Conservation (phyloP, 116 monocot species). For the Cymodocea nodosa region DNA sequence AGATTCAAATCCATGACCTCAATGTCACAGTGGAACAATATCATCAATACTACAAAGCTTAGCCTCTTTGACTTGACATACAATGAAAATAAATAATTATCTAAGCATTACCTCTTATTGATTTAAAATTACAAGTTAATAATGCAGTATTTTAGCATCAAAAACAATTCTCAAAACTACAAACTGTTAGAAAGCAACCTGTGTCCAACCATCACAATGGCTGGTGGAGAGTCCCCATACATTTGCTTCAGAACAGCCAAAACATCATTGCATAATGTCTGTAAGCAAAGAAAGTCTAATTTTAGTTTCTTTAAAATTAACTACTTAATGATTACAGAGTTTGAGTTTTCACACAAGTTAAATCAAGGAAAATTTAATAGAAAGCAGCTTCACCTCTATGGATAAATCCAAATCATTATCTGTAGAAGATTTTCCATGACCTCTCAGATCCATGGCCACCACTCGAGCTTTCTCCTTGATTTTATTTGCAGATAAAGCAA, state of each 20-base stretch:
- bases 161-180: too few species aligned
- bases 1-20: too few species aligned
- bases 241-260: slow-evolving; percentile 72
- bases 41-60: too few species aligned
- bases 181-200: slow-evolving; percentile 31
- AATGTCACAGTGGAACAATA: too few species aligned
- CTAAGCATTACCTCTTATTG: too few species aligned
- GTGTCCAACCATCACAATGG: slow-evolving; percentile 95
- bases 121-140: too few species aligned
- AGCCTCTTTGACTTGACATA: too few species aligned
- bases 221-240: slow-evolving; percentile 94
- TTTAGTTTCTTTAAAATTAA: not conserved
- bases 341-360: not conserved
- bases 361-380: not conserved
- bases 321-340: not conserved
- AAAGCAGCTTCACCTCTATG: slow-evolving; percentile 38
- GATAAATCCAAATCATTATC: slow-evolving; percentile 85
- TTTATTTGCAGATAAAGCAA: slow-evolving; percentile 82
- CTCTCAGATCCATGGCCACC: slow-evolving; percentile 88
- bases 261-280: slow-evolving; percentile 89
- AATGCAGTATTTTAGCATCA: too few species aligned
- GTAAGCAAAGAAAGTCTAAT: slow-evolving; percentile 11
- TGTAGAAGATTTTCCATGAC: slow-evolving; percentile 85
- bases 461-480: slow-evolving; percentile 83
- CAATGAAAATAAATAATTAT: too few species aligned